Conservation (phyloP, 345 rosid species). For the Dipteronia sinensis region DNA sequence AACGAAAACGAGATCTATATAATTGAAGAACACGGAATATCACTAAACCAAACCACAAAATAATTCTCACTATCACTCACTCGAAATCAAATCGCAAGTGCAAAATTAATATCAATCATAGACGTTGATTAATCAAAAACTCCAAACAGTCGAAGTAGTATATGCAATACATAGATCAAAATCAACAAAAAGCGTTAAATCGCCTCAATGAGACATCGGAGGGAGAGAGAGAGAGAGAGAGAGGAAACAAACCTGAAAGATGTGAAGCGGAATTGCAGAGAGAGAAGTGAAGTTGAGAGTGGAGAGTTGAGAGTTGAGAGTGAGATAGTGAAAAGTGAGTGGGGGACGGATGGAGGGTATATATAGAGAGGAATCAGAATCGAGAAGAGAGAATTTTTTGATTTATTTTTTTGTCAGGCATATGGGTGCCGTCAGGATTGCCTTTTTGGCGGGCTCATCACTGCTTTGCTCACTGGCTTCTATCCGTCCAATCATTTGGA, state of each 20-base stretch:
- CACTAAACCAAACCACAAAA: too few species aligned
- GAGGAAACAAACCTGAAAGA: conserved; percentile 2
- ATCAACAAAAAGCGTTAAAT: too few species aligned
- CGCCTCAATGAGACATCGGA: background rate
- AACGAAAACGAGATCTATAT: background rate
- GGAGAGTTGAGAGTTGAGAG: background rate
- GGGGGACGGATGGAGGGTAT: background rate
- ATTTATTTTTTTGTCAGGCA: background rate
- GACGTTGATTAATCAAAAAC: too few species aligned
- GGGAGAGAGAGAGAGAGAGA: background rate
- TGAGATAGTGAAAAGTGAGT: background rate
- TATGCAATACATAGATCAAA: too few species aligned
- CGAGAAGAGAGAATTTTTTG: background rate
- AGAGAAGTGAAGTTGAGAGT: background rate
- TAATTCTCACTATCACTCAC: too few species aligned
- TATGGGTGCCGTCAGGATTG: conserved; percentile 14
- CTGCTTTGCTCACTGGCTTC: background rate
- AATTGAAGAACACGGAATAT: background rate
- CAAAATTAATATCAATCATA: too few species aligned
- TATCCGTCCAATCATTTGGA: conserved; percentile 64
- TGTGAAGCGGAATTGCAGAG: background rate
- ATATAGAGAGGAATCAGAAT: conserved; percentile 14
- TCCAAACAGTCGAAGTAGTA: too few species aligned
- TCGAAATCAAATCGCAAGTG: too few species aligned
- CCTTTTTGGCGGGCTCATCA: conserved; percentile 37